Base-by-base conservation (phyloP, 495 filamentous ascomycete genomes). In the Bacidia gigantensis region DNA sequence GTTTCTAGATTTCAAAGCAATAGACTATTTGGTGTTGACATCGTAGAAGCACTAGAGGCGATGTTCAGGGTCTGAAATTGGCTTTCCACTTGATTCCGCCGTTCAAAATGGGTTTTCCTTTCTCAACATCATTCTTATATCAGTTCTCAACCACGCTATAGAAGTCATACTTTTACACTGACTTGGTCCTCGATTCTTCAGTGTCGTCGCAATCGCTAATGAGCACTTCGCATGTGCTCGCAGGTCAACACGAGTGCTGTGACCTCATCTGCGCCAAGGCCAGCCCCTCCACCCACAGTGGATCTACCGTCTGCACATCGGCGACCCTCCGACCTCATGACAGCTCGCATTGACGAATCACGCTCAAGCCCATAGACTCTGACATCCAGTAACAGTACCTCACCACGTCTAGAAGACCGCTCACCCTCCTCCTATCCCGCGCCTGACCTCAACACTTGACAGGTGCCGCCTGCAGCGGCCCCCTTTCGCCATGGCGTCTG, bases 401-500 rank as follows among this genome's bases (percentile, higher is more conserved):
- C n/a, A n/a, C n/a, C n/a, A n/a, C n/a, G n/a, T n/a, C n/a, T n/a
- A n/a, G n/a, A n/a, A n/a, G n/a, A 35, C 29, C 7, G 5, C 29
- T 35, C 29, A 35, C 29, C 5, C 14, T 35, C 5, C 29, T 35
- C 29, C 29, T 7, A 35, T 35, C 29, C 7, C 29, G 29, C 14
- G 5, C 29, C 29, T 5, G 29, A 14, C 29, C 14, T 5, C 14
- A 14, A 35, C 29, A 35, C 29, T 14, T 14, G 14, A 14, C 14
- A 35, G 29, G 7, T 14, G 29, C 7, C 29, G 29, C 29, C 14
- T 14, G 5, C 7, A 35, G 29, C 29, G 29, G n/a, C 41, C 7
- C 41, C 20, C 41, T 17, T 29, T 18, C 14, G 43, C 38, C 53
- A 77, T 77, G 74, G 70, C 74, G 51, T 72, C 73, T 54, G 68